These are phyloP conservation scores for Backusella australiensis DNA, from an alignment of 192 early-diverging fungal species.

Conservation along the genomic window DNA sequence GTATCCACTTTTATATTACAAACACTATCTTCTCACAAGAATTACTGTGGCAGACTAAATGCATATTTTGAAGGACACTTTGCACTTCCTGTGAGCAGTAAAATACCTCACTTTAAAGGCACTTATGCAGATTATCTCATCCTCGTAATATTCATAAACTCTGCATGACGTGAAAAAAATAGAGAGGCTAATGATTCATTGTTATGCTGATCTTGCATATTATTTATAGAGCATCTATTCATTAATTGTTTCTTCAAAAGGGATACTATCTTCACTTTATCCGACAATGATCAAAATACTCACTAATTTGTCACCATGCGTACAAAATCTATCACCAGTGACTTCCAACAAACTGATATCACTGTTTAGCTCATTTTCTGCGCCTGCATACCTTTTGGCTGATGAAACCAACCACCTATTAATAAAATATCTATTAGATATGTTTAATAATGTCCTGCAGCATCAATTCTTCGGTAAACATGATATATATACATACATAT, in stretches of 20 bases:
- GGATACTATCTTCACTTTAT: conserved; percentile 63
- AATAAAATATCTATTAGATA: conserved; percentile 74
- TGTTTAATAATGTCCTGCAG: conserved; percentile 79
- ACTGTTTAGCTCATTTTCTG: conserved; percentile 74
- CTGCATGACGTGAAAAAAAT: neutral
- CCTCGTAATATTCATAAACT: conserved; percentile 39
- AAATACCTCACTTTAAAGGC: conserved; percentile 48
- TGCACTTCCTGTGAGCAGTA: conserved; percentile 54
- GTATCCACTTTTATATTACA: conserved; percentile 71
- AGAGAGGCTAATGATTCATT: neutral
- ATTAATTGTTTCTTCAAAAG: conserved; percentile 71
- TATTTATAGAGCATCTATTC: conserved; percentile 62
- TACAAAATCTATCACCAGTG: conserved; percentile 69
- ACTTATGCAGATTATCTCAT: conserved; percentile 85
- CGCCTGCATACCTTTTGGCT: conserved; percentile 76
- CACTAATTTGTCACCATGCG: conserved; percentile 77
- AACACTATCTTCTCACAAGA: conserved; percentile 62
- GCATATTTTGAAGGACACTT: conserved; percentile 58
- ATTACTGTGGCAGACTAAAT: conserved; percentile 65
- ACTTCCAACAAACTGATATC: conserved; percentile 72
- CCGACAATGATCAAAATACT: conserved; percentile 74
- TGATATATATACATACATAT: neutral
- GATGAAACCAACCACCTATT: conserved; percentile 73
- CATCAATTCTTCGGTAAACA: conserved; percentile 71
- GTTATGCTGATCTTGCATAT: neutral